These are phyloP conservation scores for Teratosphaeria gauchensis DNA, from an alignment of 2,329 filamentous ascomycete species.

Conservation along the genomic window DNA sequence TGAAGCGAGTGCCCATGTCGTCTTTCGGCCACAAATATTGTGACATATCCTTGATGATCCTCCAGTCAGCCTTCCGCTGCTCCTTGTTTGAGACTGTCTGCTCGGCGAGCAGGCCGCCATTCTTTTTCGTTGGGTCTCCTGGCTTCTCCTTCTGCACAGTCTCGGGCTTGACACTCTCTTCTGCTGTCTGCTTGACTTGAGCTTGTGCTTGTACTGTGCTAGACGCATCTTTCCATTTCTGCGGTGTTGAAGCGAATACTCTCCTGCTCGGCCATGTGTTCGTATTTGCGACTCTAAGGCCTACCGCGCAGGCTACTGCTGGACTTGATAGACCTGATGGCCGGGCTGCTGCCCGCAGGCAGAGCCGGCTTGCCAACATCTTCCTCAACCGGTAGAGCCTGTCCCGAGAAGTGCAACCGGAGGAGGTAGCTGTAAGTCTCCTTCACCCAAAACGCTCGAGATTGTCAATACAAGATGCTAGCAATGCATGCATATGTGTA, in stretches of 20 bases:
- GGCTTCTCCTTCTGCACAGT: slow-evolving; percentile 24
- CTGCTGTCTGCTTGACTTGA: slow-evolving; percentile 15
- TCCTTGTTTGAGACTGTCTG: slow-evolving; percentile 64
- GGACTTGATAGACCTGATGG: slow-evolving; percentile 5
- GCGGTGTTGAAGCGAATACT: slow-evolving; percentile 36
- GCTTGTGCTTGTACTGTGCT: slow-evolving; percentile 12
- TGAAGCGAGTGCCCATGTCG: slow-evolving; percentile 68
- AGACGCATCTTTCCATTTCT: slow-evolving; percentile 32
- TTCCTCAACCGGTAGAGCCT: neutral
- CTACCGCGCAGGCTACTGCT: neutral
- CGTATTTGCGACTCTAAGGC: slow-evolving; percentile 2
- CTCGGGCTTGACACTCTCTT: slow-evolving; percentile 27
- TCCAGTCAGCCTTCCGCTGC: slow-evolving; percentile 95
- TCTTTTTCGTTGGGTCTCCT: slow-evolving; percentile 18
- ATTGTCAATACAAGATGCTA: too few species aligned
- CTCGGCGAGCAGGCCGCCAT: slow-evolving; percentile 45
- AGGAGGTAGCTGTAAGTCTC: too few species aligned
- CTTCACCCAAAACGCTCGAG: too few species aligned
- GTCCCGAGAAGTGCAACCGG: neutral
- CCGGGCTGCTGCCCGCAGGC: slow-evolving; percentile 13
- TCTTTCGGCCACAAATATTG: slow-evolving; percentile 93
- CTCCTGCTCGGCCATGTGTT: slow-evolving; percentile 20
- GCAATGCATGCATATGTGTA: neutral
- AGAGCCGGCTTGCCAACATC: slow-evolving; percentile 20
- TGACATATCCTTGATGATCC: slow-evolving; percentile 96